phyloP scores from a whole-genome alignment of 768 basidiomycete genomes.

The Dioszegia hungarica region DNA sequence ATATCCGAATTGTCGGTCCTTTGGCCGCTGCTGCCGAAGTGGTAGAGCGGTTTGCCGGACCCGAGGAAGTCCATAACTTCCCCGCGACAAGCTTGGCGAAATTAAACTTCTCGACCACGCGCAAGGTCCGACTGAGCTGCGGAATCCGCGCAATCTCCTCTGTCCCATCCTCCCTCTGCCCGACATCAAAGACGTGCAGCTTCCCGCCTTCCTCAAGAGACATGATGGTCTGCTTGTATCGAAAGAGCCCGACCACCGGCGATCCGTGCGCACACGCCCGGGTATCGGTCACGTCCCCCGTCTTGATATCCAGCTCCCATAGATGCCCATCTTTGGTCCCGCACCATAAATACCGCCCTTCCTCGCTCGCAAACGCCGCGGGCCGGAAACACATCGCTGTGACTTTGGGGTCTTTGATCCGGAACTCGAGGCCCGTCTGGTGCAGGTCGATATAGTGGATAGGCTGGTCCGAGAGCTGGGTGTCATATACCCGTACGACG shows the following conservation, averaged over 20 bases:
- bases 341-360: constrained; percentile 69
- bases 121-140: constrained; percentile 27
- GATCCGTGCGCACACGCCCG: constrained; percentile 64
- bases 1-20: constrained; percentile 72
- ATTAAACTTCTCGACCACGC: constrained; percentile 75
- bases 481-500: constrained; percentile 48
- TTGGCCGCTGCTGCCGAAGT: constrained; percentile 49
- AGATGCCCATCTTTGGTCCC: constrained; percentile 88
- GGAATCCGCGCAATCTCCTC: constrained; percentile 44
- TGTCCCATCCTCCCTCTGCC: constrained; percentile 42
- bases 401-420: constrained; percentile 64
- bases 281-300: constrained; percentile 57
- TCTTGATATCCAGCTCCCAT: constrained; percentile 70
- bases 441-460: constrained; percentile 59
- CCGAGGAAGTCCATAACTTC: constrained; percentile 73
- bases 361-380: constrained; percentile 49
- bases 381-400: constrained; percentile 75
- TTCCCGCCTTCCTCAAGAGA: constrained; percentile 84
- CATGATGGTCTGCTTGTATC: constrained; percentile 64
- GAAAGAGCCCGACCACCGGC: constrained; percentile 67
- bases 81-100: constrained; percentile 71
- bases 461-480: constrained; percentile 28
- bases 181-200: constrained; percentile 59
- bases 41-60: constrained; percentile 41
- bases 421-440: constrained; percentile 55